Base-by-base conservation (phyloP, 129 eudicot genomes). In the Lactuca saligna region DNA sequence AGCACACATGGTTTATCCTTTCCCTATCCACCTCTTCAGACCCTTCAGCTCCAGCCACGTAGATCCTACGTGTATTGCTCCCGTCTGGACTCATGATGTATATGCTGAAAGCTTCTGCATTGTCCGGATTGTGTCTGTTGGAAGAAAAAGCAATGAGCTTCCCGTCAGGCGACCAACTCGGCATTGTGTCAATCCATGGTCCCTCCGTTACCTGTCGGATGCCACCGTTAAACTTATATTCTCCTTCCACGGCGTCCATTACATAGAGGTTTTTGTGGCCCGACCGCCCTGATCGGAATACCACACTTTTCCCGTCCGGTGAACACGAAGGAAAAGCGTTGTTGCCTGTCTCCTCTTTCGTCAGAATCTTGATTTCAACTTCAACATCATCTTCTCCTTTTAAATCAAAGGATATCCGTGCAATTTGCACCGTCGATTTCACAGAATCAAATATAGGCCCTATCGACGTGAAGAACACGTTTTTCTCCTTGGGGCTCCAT, bases 121-220 rank as follows among this genome's bases (percentile, higher is more conserved):
- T 72, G 3, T 75, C 66, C 0, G 91, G 95, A 63, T 79, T 81
- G 59, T 89, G 95, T 17, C 88, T 68, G 62, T 89, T 92, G 0
- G 98, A 92, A 0, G 98, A 92, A 42, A 88, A 92, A 0, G 95
- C 98, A 0, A 92, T 86, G 3, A 82, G 79, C 34, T 86, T 78
- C 12, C 98, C 98, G 54, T 84, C 95, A 1, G 96, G 96, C 7
- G 98, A 89, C 95, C 95, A 92, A 64, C 88, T 68, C 6, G 98
- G 96, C 98, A 92, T 92, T 1, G 98, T 92, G 76, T 92, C 98
- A 8, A 84, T 86, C 95, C 96, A 89, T 4, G 90, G 81, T 12
- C 95, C 98, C 7, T 92, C 81, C 7, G 98, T 92, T 59, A 92
- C 65, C 15, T 65, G 96, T 2, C 85, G 86, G 50, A 88, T 79